Percentiles rank a stretch among this genome's conserved stretches.
These are phyloP conservation scores for Magnaporthiopsis poae DNA, from an alignment of 2,329 filamentous ascomycete species.

Conservation along the genomic window DNA sequence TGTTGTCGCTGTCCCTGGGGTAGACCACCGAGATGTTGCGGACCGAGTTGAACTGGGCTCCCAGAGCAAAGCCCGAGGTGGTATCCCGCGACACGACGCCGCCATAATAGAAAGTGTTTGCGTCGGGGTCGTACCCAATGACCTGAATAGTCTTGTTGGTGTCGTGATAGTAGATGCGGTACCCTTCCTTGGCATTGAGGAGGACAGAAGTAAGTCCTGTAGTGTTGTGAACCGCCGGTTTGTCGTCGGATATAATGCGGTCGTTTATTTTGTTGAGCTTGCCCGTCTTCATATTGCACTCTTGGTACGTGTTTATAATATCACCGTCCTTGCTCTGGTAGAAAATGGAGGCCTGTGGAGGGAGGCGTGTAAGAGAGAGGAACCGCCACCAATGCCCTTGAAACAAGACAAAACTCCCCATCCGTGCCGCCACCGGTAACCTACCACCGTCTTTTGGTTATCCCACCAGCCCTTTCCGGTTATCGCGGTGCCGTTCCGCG, in stretches of 20 bases:
- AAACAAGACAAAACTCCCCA: background rate
- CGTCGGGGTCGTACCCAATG: constrained; percentile 22
- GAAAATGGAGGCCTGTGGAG: constrained; percentile 25
- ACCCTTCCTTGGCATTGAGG: constrained; percentile 23
- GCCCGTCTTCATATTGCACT: constrained; percentile 27
- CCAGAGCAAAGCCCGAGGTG: constrained; percentile 20
- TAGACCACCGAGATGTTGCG: constrained; percentile 26
- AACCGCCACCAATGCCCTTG: background rate
- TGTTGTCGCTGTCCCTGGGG: constrained; percentile 22
- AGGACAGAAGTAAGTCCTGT: constrained; percentile 24
- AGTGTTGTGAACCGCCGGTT: constrained; percentile 18
- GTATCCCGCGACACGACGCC: constrained; percentile 24
- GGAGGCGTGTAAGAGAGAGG: background rate
- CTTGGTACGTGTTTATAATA: constrained; percentile 23
- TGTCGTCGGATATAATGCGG: constrained; percentile 20
- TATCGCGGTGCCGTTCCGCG: constrained; percentile 25
- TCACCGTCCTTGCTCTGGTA: constrained; percentile 21
- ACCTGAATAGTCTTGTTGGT: constrained; percentile 21
- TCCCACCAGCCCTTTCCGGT: constrained; percentile 25
- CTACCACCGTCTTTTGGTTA: constrained; percentile 20
- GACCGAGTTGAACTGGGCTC: constrained; percentile 18
- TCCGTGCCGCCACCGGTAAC: constrained; percentile 15
- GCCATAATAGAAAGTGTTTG: constrained; percentile 20
- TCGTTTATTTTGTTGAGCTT: constrained; percentile 22
- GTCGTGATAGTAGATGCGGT: constrained; percentile 30